phyloP scores from a whole-genome alignment of 768 basidiomycete genomes.

The Russula virescens region DNA sequence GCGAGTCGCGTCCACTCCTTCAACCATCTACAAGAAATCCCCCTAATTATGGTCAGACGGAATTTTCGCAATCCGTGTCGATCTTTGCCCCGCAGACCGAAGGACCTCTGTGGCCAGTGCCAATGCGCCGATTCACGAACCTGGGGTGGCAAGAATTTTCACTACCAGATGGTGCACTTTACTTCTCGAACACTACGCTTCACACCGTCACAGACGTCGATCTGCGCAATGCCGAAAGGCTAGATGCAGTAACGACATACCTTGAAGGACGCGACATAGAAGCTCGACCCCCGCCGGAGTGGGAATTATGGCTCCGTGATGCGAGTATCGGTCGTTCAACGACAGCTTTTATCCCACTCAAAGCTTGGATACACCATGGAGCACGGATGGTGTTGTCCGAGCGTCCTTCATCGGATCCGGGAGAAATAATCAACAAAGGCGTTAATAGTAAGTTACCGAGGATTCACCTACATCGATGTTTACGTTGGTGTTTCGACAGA shows the following conservation, averaged over 20 bases:
- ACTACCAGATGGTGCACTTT: constrained; percentile 66
- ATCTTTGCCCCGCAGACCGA: constrained; percentile 25
- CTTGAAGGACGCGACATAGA: constrained; percentile 33
- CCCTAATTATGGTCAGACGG: constrained; percentile 24
- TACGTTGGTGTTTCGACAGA: constrained; percentile 36
- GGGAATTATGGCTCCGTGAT: constrained; percentile 62
- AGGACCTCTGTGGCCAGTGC: constrained; percentile 23
- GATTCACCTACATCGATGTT: neutral
- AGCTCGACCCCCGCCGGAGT: constrained; percentile 36
- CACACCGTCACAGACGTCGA: constrained; percentile 68
- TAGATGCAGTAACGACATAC: constrained; percentile 47
- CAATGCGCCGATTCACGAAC: constrained; percentile 32
- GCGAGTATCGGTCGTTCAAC: constrained; percentile 26
- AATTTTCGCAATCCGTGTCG: constrained; percentile 14
- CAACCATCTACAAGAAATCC: constrained; percentile 30
- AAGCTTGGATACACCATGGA: constrained; percentile 64
- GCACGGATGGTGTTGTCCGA: constrained; percentile 47
- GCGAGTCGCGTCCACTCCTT: constrained; percentile 52
- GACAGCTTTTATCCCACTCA: constrained; percentile 36
- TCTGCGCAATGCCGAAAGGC: constrained; percentile 45
- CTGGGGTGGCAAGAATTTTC: constrained; percentile 73
- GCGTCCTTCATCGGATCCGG: constrained; percentile 33
- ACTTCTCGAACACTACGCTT: constrained; percentile 60
- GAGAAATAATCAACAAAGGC: constrained; percentile 27
- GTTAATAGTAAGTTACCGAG: constrained; percentile 38